phyloP scores from a whole-genome alignment of 495 filamentous ascomycete genomes.

The Pseudotulostoma volvatum region DNA sequence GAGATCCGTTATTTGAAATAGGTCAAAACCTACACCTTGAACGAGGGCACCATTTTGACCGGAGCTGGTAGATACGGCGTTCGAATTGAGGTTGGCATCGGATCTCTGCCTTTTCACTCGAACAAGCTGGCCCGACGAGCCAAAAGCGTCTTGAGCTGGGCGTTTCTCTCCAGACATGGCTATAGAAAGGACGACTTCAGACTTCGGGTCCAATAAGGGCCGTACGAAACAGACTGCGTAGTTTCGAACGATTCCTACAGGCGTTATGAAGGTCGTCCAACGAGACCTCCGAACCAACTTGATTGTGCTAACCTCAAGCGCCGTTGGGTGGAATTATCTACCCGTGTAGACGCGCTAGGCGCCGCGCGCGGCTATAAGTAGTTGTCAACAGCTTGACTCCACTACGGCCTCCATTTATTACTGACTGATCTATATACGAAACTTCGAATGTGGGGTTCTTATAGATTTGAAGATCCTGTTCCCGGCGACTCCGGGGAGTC shows the following conservation, averaged over 20 bases:
- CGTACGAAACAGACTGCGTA: background rate
- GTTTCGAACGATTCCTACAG: too few relatives aligned
- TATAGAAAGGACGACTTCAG: background rate
- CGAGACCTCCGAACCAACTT: conserved; percentile 2
- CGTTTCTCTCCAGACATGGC: conserved; percentile 82
- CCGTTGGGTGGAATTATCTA: too few relatives aligned
- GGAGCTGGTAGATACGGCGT: conserved; percentile 47
- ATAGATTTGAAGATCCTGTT: too few relatives aligned
- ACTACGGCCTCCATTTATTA: too few relatives aligned
- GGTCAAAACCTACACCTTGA: conserved; percentile 57
- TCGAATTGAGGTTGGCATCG: conserved; percentile 45
- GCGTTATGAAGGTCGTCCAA: too few relatives aligned
- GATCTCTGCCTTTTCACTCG: conserved; percentile 82
- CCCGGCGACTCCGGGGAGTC: too few relatives aligned
- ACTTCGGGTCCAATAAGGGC: background rate
- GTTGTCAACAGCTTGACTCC: too few relatives aligned
- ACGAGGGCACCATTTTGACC: conserved; percentile 58
- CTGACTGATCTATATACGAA: too few relatives aligned
- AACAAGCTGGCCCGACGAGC: conserved; percentile 55
- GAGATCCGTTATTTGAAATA: too few relatives aligned
- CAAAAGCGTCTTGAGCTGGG: conserved; percentile 63
- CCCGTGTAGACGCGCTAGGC: too few relatives aligned
- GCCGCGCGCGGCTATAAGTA: too few relatives aligned
- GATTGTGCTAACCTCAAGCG: conserved; percentile 14
- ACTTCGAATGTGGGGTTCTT: too few relatives aligned